Conservation (phyloP, 73 alveolate genomes). For the Paramecium biaurelia region DNA sequence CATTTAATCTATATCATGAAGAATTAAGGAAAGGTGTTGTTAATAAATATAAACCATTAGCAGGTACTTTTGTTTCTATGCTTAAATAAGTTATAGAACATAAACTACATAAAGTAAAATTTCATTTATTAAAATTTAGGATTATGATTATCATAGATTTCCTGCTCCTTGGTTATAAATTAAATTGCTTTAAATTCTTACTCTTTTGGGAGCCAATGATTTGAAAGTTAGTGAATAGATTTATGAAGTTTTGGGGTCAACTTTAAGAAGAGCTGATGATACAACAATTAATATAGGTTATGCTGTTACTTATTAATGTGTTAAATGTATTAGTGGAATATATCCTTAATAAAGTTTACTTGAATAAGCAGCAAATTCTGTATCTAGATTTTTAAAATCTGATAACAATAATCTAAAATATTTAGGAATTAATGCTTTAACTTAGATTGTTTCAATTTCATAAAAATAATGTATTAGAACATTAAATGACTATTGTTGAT, state of each 20-base stretch:
- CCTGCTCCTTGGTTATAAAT: conserved; percentile 99
- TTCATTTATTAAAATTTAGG: conserved; percentile 12
- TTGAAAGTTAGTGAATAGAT: conserved; percentile 89
- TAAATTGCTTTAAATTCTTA: conserved; percentile 84
- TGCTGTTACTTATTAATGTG: conserved; percentile 97
- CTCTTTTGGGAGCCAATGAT: conserved; percentile 95
- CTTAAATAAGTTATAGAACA: conserved; percentile 84
- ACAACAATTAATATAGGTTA: conserved; percentile 93
- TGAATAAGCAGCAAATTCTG: conserved; percentile 90
- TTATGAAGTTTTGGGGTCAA: conserved; percentile 91
- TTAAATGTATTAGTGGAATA: conserved; percentile 88
- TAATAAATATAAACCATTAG: conserved; percentile 83
- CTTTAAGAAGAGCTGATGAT: conserved; percentile 96
- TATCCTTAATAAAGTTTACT: conserved; percentile 86
- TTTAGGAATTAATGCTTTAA: conserved; percentile 94
- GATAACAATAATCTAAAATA: conserved; percentile 92
- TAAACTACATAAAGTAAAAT: conserved; percentile 83
- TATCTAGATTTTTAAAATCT: conserved; percentile 88
- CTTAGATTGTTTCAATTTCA: conserved; percentile 77
- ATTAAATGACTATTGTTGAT: conserved; percentile 93
- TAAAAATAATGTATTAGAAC: conserved; percentile 80
- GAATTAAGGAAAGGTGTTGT: conserved; percentile 74
- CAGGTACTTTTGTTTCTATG: conserved; percentile 86
- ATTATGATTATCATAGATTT: conserved; percentile 95
- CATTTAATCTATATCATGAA: conserved; percentile 88